A percentile compares a stretch with the other conserved stretches of the same genome.
These are phyloP conservation scores for Globisporangium sylvaticum DNA, from an alignment of 352 stramenopile species.

Conservation along the genomic window DNA sequence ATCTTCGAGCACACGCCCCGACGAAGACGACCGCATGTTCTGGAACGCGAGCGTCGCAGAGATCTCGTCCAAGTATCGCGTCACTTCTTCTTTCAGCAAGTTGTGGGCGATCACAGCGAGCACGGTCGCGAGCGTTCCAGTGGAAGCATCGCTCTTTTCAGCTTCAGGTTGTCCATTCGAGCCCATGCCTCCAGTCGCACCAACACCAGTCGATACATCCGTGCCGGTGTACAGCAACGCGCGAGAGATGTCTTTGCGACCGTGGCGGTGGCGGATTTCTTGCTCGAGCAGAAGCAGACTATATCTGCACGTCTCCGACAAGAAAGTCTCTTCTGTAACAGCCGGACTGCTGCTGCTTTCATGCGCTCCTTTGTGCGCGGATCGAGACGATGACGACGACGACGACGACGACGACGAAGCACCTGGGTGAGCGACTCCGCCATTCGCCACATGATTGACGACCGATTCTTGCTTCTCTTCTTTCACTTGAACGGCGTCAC, in stretches of 20 bases:
- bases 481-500: conserved; percentile 23
- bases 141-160: conserved; percentile 36
- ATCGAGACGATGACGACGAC: not conserved
- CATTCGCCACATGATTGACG: conserved; percentile 13
- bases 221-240: conserved; percentile 47
- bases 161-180: conserved; percentile 20
- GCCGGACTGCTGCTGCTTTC: not conserved
- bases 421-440: conserved; percentile 7
- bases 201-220: conserved; percentile 9
- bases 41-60: conserved; percentile 63
- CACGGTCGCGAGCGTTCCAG: conserved; percentile 51
- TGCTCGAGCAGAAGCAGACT: conserved; percentile 72
- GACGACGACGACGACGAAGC: not conserved
- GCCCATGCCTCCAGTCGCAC: not conserved
- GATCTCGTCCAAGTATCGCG: conserved; percentile 63
- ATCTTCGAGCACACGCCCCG: conserved; percentile 70
- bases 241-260: conserved; percentile 62
- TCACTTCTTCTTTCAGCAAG: conserved; percentile 74
- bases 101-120: conserved; percentile 71
- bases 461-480: conserved; percentile 31
- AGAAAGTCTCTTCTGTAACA: conserved; percentile 30
- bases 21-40: conserved; percentile 46
- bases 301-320: conserved; percentile 66
- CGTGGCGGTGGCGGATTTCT: conserved; percentile 75
- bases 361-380: not conserved